Evolutionary conservation across 164 flowering plant genomes (phyloP), one percentile per base, ranked within the genome.

Genomic region (Magnolia changhungtana): DNA sequence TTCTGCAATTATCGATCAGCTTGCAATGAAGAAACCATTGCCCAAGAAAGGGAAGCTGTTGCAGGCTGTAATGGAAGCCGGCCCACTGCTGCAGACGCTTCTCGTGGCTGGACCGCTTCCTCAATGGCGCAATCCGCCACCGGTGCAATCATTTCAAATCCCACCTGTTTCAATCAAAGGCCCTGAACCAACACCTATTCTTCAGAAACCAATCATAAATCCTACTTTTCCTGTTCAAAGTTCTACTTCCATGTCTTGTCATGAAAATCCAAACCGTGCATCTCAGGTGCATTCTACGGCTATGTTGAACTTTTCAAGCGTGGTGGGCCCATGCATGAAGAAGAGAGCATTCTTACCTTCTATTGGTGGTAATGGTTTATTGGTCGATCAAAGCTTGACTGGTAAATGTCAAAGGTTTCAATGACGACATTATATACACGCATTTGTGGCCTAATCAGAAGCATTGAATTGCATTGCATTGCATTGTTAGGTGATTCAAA

Each of bases 71-170:
- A 84, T 85, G 80, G 91, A 87, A 64, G 88, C 97, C 0, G 97
- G 98, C 0, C 94, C 98, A 0, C 86, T 90, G 2, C 91, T 95
- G 61, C 87, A 90, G 79, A 88, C 94, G 11, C 90, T 93, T 7
- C 85, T 95, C 37, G 81, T 91, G 20, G 90, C 96, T 1, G 97
- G 95, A 3, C 88, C 95, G 0, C 89, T 95, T 52, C 97, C 97
- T 9, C 84, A 75, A 31, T 92, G 95, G 97, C 80, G 86, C 66
- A 88, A 88, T 71, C 93, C 97, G 13, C 97, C 95, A 23, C 89
- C 90, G 1, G 75, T 82, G 23, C 86, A 82, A 69, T 52, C 84
- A 1, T 71, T 82, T 80, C 80, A 83, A 8, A 82, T 87, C n/a
- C 90, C 91, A 0, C 88, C 88, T 0, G 82, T 89, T 24, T 75